Percentiles rank a stretch among this genome's conserved stretches.
Conservation (phyloP, 176 grass and related monocot species). For the Panicum miliaceum region DNA sequence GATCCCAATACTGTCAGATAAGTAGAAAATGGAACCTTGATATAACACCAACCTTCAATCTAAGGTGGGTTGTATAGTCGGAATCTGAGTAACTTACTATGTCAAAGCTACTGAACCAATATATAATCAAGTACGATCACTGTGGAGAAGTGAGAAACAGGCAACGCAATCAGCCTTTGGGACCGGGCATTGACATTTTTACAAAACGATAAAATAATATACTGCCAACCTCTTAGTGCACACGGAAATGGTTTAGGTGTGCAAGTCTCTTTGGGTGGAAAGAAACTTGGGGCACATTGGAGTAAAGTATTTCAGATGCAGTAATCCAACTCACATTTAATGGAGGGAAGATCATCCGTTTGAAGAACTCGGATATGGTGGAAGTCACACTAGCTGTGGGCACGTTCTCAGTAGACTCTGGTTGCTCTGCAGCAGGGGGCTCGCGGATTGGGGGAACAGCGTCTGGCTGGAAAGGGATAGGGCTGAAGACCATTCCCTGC, state of each 20-base stretch:
- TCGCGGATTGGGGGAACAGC: slow-evolving; percentile 40
- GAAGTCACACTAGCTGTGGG: slow-evolving; percentile 30
- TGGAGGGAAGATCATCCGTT: slow-evolving; percentile 61
- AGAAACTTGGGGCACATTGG: background rate
- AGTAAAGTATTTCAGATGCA: background rate
- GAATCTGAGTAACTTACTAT: background rate
- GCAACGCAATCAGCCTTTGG: background rate
- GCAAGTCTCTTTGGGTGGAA: background rate
- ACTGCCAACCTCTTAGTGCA: background rate
- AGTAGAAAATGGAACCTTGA: background rate
- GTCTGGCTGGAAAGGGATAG: slow-evolving; percentile 76
- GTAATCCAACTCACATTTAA: slow-evolving; percentile 52
- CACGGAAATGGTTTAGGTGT: background rate
- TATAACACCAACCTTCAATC: background rate
- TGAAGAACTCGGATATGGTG: slow-evolving; percentile 59
- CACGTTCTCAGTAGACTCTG: slow-evolving; percentile 31
- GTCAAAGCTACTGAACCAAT: background rate
- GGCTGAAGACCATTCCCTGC: slow-evolving; percentile 85
- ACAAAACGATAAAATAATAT: background rate
- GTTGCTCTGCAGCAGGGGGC: slow-evolving; percentile 41
- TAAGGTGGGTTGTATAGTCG: background rate
- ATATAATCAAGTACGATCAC: background rate
- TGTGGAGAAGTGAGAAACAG: background rate
- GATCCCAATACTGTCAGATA: background rate
- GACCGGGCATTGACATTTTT: background rate